Base-by-base conservation (phyloP, 805 yeast species). In the Saccharomycopsis sp. region DNA sequence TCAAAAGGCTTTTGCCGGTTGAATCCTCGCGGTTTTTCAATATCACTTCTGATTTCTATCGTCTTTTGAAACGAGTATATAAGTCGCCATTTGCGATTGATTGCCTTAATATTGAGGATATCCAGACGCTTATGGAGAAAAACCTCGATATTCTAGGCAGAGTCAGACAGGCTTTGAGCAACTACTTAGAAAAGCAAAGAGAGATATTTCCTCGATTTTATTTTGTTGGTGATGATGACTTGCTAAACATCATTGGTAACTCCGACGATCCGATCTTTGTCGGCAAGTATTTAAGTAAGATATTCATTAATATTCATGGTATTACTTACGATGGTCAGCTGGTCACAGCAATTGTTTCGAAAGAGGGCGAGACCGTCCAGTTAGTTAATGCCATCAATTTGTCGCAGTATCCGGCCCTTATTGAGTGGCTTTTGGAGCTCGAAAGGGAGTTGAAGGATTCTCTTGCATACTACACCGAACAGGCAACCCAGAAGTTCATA, bases 181-280 rank as follows among this genome's bases (percentile, higher is more conserved):
- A 89, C 7, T 93, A 84, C 67, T 73, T 93, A 35, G 97, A 92
- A 64, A 80, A 79, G 44, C 96, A 92, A 67, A 74, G 98, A 62
- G 85, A 80, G 49, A 60, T 76, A 0, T 93, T 87, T 65, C 92
- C 97, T 0, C 76, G 97, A 53, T 85, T 91, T 58, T 91, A 86
- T 66, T 92, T 93, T 67, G 73, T 93, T 25, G 97, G 97, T 3
- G 93, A 93, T 68, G 97, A 91, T 60, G 97, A 93, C 68, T 71
- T 93, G 34, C 73, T 93, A 38, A 96, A 89, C 61, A 79, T 93
- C 47, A 79, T 93, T 41, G 97, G 97, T 1, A 79, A 85, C 55
- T 73, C 82, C 0, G 71, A 68, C 3, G 79, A 84, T 62, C 64
- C 81, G 1, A 49, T 52, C 1, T 63, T 75, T 3, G 74, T 85